Percentiles rank a stretch among this genome's conserved stretches.
Conservation (phyloP, 2,329 filamentous ascomycete species). For the Monosporascus sp. region DNA sequence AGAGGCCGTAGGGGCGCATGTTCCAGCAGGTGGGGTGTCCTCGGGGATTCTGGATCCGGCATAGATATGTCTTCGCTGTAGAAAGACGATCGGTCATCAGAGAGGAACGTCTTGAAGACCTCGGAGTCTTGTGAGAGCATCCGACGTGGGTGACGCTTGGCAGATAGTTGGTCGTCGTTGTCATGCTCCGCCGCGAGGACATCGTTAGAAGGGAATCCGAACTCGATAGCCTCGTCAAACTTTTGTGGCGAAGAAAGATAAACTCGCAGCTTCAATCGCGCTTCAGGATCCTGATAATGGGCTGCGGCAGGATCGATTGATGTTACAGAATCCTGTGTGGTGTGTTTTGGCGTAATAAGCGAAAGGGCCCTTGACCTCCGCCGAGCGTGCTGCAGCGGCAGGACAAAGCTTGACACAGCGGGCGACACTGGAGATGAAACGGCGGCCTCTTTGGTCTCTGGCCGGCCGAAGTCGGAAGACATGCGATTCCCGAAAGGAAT, state of each 20-base stretch:
- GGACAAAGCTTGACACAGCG: slow-evolving; percentile 18
- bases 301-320: slow-evolving; percentile 67
- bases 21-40: slow-evolving; percentile 47
- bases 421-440: slow-evolving; percentile 24
- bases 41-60: slow-evolving; percentile 55
- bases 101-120: slow-evolving; percentile 39
- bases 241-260: slow-evolving; percentile 88
- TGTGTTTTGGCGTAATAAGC: slow-evolving; percentile 46
- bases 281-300: slow-evolving; percentile 87
- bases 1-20: slow-evolving; percentile 29
- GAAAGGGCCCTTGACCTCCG: slow-evolving; percentile 52
- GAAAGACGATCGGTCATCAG: slow-evolving; percentile 49
- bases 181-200: slow-evolving; percentile 28
- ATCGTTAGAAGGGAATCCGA: slow-evolving; percentile 74
- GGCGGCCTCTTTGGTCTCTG: slow-evolving; percentile 36
- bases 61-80: slow-evolving; percentile 52
- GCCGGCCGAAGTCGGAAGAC: slow-evolving; percentile 45
- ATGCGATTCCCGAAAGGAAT: slow-evolving; percentile 52
- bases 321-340: slow-evolving; percentile 38
- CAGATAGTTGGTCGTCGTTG: slow-evolving; percentile 21
- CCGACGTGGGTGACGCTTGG: slow-evolving; percentile 17
- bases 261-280: slow-evolving; percentile 76
- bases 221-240: slow-evolving; percentile 92
- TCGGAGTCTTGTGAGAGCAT: slow-evolving; percentile 35
- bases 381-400: slow-evolving; percentile 33